Conservation (phyloP, 202 grass and related monocot species). For the Setaria viridis region DNA sequence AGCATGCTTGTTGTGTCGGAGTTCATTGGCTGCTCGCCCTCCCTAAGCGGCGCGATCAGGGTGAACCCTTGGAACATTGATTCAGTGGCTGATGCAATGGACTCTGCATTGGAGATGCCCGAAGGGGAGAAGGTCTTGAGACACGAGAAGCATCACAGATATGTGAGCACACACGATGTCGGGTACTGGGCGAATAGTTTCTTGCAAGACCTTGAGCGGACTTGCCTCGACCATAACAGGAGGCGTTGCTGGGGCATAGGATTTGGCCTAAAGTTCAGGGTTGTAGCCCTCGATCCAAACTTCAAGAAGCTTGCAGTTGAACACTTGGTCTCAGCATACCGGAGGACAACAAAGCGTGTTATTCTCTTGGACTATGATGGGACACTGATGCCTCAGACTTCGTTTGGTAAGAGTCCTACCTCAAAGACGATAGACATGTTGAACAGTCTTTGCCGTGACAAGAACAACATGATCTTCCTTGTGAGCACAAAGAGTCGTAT, state of each 20-base stretch:
- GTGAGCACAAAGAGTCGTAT: conserved; percentile 72
- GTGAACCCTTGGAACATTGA: conserved; percentile 96
- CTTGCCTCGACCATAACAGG: conserved; percentile 72
- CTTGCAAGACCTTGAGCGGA: conserved; percentile 79
- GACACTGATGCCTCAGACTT: conserved; percentile 83
- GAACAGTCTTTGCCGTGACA: conserved; percentile 72
- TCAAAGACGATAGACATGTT: conserved; percentile 59
- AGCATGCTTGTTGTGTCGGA: conserved; percentile 88
- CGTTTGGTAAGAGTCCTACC: conserved; percentile 71
- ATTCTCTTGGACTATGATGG: conserved; percentile 94
- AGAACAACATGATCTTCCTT: conserved; percentile 76
- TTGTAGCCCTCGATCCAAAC: conserved; percentile 86
- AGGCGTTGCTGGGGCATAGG: conserved; percentile 93
- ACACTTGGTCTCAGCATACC: conserved; percentile 78
- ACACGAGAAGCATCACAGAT: conserved; percentile 86
- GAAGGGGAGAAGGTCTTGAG: conserved; percentile 79
- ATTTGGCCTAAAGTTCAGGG: conserved; percentile 80
- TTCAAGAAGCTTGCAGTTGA: conserved; percentile 87
- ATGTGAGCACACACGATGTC: conserved; percentile 85
- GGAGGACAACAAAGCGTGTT: conserved; percentile 52
- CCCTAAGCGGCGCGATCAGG: conserved; percentile 74
- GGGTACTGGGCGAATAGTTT: conserved; percentile 97
- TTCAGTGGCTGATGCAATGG: conserved; percentile 84
- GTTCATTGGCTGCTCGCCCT: conserved; percentile 90
- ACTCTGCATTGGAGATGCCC: conserved; percentile 68